A percentile compares a stretch with the other conserved stretches of the same genome.
Conservation (phyloP, 768 basidiomycete species). For the Hericium erinaceus region DNA sequence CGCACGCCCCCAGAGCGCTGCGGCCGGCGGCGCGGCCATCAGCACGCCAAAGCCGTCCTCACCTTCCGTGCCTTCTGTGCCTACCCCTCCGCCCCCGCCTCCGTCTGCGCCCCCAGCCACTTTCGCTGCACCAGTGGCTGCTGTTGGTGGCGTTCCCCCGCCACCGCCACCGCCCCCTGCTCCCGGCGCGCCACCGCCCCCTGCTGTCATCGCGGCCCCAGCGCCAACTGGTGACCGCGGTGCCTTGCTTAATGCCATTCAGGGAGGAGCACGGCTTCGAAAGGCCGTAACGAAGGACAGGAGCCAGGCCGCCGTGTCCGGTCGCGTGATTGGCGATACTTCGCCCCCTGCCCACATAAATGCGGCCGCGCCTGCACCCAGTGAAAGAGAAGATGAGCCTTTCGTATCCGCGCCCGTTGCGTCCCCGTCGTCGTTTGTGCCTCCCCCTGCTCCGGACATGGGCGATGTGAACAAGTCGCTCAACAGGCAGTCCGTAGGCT, state of each 20-base stretch:
- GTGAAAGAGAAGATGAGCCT: too few relatives aligned
- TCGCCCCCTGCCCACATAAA: constrained; percentile 65
- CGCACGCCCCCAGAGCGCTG: constrained; percentile 48
- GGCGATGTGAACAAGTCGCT: neutral
- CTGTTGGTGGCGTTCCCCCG: constrained; percentile 15
- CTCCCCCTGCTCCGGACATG: constrained; percentile 23
- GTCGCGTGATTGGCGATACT: constrained; percentile 69
- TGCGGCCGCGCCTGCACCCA: constrained; percentile 20
- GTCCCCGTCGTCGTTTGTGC: constrained; percentile 24
- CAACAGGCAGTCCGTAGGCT: constrained; percentile 70
- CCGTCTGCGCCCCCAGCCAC: constrained; percentile 30
- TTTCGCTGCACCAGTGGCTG: constrained; percentile 29
- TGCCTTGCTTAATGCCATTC: constrained; percentile 73
- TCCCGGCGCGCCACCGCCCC: constrained; percentile 21
- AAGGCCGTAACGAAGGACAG: constrained; percentile 81
- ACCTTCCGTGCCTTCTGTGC: constrained; percentile 23
- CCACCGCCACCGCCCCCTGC: constrained; percentile 24
- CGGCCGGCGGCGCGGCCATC: constrained; percentile 13
- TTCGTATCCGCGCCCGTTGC: constrained; percentile 18
- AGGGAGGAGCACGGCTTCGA: constrained; percentile 59
- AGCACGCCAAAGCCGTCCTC: constrained; percentile 14
- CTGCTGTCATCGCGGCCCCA: constrained; percentile 18
- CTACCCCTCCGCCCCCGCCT: constrained; percentile 29
- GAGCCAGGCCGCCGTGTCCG: constrained; percentile 58
- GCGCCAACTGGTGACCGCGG: constrained; percentile 40